Evolutionary conservation across 1,139 yeast genomes (phyloP).

Genomic region (Geotrichum histeridarum): DNA sequence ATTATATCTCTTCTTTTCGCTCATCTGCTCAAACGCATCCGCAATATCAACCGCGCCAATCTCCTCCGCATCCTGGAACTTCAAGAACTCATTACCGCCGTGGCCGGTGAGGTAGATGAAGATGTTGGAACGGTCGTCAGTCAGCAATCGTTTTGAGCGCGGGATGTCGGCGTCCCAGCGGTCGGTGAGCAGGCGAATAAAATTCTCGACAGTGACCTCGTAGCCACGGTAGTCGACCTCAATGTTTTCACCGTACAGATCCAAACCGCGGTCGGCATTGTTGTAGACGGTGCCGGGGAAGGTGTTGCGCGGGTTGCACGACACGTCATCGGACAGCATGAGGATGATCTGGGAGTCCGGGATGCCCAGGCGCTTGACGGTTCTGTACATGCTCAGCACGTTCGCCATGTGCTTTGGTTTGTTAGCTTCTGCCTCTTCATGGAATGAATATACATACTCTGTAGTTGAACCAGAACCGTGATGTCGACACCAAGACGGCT

Average conservation of each 20-base stretch:
- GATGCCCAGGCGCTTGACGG: slow-evolving; percentile 90
- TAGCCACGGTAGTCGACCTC: slow-evolving; percentile 97
- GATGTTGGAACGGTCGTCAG: slow-evolving; percentile 91
- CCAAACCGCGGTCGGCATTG: slow-evolving; percentile 89
- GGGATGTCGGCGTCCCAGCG: slow-evolving; percentile 95
- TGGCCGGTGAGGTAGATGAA: slow-evolving; percentile 96
- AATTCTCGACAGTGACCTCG: slow-evolving; percentile 96
- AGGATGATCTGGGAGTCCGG: slow-evolving; percentile 96
- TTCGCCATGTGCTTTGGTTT: slow-evolving; percentile 74
- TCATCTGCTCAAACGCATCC: slow-evolving; percentile 95
- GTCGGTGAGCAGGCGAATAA: slow-evolving; percentile 81
- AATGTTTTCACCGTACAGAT: slow-evolving; percentile 86
- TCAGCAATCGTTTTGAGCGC: slow-evolving; percentile 77
- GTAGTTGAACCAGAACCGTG: slow-evolving; percentile 96
- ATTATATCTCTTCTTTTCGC: slow-evolving; percentile 88
- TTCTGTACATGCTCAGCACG: slow-evolving; percentile 86
- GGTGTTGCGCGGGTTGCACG: slow-evolving; percentile 92
- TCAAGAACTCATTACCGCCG: slow-evolving; percentile 95
- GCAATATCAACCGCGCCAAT: slow-evolving; percentile 94
- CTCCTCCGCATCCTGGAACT: slow-evolving; percentile 97
- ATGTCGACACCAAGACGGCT: slow-evolving; percentile 91
- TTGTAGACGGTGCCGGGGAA: slow-evolving; percentile 96
- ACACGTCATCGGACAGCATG: slow-evolving; percentile 95
- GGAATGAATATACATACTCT: slow-evolving; percentile 37
- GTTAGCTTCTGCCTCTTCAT: slow-evolving; percentile 13